A percentile compares a stretch with the other conserved stretches of the same genome.
Evolutionary conservation across 371 early-diverging fungal species (phyloP).

Genomic region (Lichtheimia hyalospora): DNA sequence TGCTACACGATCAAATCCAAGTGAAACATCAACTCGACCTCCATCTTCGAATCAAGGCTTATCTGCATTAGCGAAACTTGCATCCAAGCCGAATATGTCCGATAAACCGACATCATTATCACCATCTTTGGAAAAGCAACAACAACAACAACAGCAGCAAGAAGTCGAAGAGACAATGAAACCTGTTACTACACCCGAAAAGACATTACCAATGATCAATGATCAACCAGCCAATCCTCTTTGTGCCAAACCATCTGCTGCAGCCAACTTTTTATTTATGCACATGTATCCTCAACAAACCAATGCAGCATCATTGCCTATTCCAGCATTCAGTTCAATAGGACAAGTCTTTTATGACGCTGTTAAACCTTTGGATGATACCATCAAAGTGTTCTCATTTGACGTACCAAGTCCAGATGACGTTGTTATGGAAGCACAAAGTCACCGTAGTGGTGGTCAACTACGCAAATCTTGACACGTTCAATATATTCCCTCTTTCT

Average conservation of each 20-base stretch:
- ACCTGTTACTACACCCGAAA: not conserved
- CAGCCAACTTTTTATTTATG: conserved; percentile 46
- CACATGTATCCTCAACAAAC: not conserved
- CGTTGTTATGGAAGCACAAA: conserved; percentile 65
- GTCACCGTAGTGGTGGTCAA: conserved; percentile 31
- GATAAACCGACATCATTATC: not conserved
- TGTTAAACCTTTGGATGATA: conserved; percentile 21
- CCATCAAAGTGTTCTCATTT: conserved; percentile 59
- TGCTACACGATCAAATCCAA: conserved; percentile 13
- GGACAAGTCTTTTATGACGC: conserved; percentile 28
- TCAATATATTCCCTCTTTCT: conserved; percentile 7
- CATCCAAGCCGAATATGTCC: not conserved
- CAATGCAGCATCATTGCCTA: not conserved
- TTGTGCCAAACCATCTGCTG: conserved; percentile 47
- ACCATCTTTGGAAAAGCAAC: not conserved
- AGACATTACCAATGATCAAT: not conserved
- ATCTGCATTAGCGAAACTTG: not conserved
- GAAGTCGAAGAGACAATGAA: not conserved
- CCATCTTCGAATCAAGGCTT: not conserved
- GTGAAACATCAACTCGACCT: not conserved
- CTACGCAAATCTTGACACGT: conserved; percentile 13
- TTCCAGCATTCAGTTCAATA: conserved; percentile 9
- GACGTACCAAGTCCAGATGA: conserved; percentile 86
- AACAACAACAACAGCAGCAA: too few relatives aligned
- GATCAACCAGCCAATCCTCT: conserved; percentile 18